phyloP scores from a whole-genome alignment of 495 filamentous ascomycete genomes.

The Cetradonia linearis region DNA sequence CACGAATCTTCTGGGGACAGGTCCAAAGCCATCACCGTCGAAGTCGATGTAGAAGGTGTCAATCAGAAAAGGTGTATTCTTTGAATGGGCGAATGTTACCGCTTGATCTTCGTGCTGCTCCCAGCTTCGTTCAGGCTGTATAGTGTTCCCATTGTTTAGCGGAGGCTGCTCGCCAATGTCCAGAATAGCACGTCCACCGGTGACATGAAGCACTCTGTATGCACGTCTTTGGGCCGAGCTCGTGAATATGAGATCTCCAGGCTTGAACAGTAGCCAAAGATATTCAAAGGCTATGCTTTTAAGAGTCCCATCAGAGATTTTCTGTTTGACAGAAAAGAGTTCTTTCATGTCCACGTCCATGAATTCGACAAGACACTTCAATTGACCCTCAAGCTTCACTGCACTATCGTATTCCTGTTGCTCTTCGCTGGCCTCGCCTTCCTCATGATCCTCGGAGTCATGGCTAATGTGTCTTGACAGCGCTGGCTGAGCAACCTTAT shows the following conservation, averaged over 20 bases:
- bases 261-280: conserved; percentile 33
- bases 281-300: conserved; percentile 28
- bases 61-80: conserved; percentile 22
- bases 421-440: not conserved
- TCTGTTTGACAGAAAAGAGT: not conserved
- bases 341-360: conserved; percentile 24
- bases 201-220: not conserved
- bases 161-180: not conserved
- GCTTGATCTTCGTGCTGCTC: not conserved
- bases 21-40: conserved; percentile 26
- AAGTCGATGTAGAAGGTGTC: conserved; percentile 33
- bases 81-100: not conserved
- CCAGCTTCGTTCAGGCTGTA: conserved; percentile 12
- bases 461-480: not conserved
- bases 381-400: not conserved
- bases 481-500: too few species aligned
- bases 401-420: not conserved
- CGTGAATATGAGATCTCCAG: conserved; percentile 27
- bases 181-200: not conserved
- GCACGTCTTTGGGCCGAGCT: not conserved
- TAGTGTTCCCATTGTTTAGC: conserved; percentile 14
- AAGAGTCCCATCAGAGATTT: not conserved
- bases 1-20: conserved; percentile 12
- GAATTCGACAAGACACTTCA: conserved; percentile 13
- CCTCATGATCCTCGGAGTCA: too few species aligned